Evolutionary conservation across 1,139 yeast genomes (phyloP), one percentile per base, ranked within the genome.

Genomic region (Hansenula sp.): DNA sequence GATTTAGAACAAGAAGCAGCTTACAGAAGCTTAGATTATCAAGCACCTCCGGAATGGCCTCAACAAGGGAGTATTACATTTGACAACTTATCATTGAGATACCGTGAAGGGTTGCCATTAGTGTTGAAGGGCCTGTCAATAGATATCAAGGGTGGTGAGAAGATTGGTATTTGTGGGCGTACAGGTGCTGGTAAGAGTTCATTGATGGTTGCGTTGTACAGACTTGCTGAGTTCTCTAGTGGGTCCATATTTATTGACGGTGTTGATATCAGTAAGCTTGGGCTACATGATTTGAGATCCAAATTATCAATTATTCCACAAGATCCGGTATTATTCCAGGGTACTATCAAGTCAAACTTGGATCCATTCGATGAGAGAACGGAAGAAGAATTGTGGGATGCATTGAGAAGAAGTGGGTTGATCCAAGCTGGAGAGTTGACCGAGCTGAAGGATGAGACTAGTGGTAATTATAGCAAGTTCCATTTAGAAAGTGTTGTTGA

Each of bases 91-190:
- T 65, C 73, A 18, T 68, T 90, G 72, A 72, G 83, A 12, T 90
- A 90, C 62, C 78, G 96, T 58, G 84, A 82, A 1, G 87, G 79
- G 2, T 70, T 89, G 43, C 96, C 96, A 1, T 66, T 76, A 30
- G 95, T 86, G 5, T 68, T 90, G 59, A 81, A 81, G 49, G 63
- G 77, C 45, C 61, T 89, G 41, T 87, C 19, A n/a, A 4, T 43
- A 17, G 19, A 36, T 13, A 21, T 43, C 17, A 21, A 28, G 5
- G 50, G 60, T 28, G 59, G 62, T 31, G 77, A 75, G 52, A 74
- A 74, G 49, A 65, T 76, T 48, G 81, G 82, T 49, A 74, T 77
- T 43, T 76, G 81, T 64, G 83, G 83, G 38, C 68, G 83, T 58
- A 77, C 82, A 1, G 83, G 83, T 59, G 81, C 82, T 32, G 83